phyloP scores from a whole-genome alignment of 805 yeast species.

The Candida sphagnicola region DNA sequence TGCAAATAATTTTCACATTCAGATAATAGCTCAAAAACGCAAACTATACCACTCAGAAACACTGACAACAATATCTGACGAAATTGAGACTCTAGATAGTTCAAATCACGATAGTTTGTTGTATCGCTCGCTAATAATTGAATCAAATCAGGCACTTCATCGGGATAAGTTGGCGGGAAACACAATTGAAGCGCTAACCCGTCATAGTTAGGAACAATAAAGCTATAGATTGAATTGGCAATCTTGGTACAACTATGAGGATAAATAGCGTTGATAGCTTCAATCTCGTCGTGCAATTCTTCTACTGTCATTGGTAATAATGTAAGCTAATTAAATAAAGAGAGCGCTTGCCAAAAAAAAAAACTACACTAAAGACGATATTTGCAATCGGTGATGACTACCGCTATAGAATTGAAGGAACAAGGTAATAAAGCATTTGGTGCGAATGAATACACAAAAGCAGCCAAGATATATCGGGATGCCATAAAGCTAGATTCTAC shows the following conservation, averaged over 20 bases:
- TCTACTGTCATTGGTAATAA: slow-evolving; percentile 26
- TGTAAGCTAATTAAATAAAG: not conserved
- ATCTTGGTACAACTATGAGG: slow-evolving; percentile 53
- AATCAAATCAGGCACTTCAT: slow-evolving; percentile 56
- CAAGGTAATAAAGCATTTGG: slow-evolving; percentile 55
- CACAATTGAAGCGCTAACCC: slow-evolving; percentile 59
- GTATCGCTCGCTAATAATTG: slow-evolving; percentile 43
- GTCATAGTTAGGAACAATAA: slow-evolving; percentile 60
- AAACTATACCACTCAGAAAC: slow-evolving; percentile 61
- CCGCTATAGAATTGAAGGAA: slow-evolving; percentile 29
- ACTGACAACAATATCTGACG: slow-evolving; percentile 50
- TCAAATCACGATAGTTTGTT: slow-evolving; percentile 35
- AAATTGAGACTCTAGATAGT: slow-evolving; percentile 44
- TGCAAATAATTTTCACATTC: slow-evolving; percentile 54
- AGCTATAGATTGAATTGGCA: slow-evolving; percentile 39
- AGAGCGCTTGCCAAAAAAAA: not conserved
- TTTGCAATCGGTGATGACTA: slow-evolving; percentile 2
- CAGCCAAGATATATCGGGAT: slow-evolving; percentile 50
- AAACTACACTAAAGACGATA: not conserved
- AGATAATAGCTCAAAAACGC: slow-evolving; percentile 71
- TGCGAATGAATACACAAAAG: slow-evolving; percentile 40
- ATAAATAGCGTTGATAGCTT: slow-evolving; percentile 83
- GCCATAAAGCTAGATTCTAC: slow-evolving; percentile 49
- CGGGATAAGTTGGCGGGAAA: slow-evolving; percentile 72
- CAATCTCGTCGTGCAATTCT: slow-evolving; percentile 67